These are phyloP conservation scores for Termitomyces bulborhizus DNA, from an alignment of 768 basidiomycete species.

Conservation along the genomic window DNA sequence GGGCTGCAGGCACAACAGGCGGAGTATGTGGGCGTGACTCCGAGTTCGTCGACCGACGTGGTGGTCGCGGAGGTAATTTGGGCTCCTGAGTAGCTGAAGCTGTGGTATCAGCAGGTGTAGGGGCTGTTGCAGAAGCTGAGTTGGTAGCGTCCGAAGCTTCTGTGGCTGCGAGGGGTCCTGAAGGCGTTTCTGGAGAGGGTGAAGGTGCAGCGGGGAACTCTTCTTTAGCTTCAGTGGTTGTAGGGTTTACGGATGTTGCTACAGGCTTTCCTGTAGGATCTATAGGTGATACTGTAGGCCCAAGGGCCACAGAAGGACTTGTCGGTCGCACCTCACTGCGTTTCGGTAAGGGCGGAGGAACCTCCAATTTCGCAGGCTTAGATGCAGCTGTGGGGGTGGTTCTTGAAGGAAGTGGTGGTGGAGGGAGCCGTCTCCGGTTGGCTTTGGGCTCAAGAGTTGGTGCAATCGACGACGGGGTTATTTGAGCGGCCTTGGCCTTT, in stretches of 20 bases:
- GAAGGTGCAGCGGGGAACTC: background rate
- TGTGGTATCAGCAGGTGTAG: background rate
- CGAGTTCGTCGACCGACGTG: slow-evolving; percentile 23
- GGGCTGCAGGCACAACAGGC: slow-evolving; percentile 7
- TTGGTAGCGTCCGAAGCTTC: background rate
- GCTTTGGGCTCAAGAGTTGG: slow-evolving; percentile 12
- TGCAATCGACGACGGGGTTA: background rate
- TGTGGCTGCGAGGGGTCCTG: background rate
- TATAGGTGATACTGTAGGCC: background rate
- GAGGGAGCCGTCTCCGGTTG: slow-evolving; percentile 24
- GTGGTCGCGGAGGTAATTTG: slow-evolving; percentile 12
- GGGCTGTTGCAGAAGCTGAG: background rate
- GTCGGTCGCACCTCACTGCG: slow-evolving; percentile 33
- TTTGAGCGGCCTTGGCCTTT: slow-evolving; percentile 8
- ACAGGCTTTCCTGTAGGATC: background rate
- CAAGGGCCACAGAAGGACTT: slow-evolving; percentile 8
- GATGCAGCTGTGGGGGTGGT: slow-evolving; percentile 19
- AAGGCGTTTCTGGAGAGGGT: background rate
- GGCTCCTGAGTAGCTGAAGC: slow-evolving; percentile 4
- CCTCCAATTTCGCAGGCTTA: slow-evolving; percentile 14
- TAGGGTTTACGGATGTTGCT: background rate
- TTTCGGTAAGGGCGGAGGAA: slow-evolving; percentile 47
- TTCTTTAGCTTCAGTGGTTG: background rate
- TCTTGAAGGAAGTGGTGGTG: slow-evolving; percentile 20
- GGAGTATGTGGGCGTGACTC: slow-evolving; percentile 40